Evolutionary conservation across 2,329 filamentous ascomycete genomes (phyloP).

Genomic region (Trichoderma simmonsii): DNA sequence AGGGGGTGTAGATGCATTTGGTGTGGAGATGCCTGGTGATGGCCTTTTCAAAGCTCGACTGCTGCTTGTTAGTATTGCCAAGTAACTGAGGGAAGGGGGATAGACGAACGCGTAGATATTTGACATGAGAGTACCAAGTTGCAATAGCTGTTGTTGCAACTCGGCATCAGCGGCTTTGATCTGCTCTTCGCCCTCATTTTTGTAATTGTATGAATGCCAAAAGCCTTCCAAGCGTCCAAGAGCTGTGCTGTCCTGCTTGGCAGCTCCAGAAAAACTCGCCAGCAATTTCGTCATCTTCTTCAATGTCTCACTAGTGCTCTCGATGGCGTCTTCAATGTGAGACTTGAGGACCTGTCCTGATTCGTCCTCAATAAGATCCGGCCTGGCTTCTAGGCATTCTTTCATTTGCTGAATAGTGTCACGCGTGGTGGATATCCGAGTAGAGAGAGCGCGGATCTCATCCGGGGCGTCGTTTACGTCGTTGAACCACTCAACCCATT

Average conservation of each 20-base stretch:
- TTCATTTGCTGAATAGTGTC: slow-evolving; percentile 35
- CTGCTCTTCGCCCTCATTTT: slow-evolving; percentile 33
- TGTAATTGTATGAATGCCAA: slow-evolving; percentile 34
- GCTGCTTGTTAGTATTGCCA: background rate
- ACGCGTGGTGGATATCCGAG: slow-evolving; percentile 28
- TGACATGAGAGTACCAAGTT: slow-evolving; percentile 31
- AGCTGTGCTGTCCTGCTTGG: slow-evolving; percentile 21
- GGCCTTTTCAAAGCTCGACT: slow-evolving; percentile 32
- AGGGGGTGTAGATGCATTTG: background rate
- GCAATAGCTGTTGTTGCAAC: slow-evolving; percentile 29
- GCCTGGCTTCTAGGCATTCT: slow-evolving; percentile 27
- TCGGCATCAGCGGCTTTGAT: slow-evolving; percentile 30
- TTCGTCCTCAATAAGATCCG: slow-evolving; percentile 33
- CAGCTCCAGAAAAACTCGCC: slow-evolving; percentile 27
- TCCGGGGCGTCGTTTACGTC: slow-evolving; percentile 31
- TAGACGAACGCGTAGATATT: slow-evolving; percentile 34
- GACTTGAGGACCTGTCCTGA: slow-evolving; percentile 27
- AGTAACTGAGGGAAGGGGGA: too few species aligned
- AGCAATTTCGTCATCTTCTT: slow-evolving; percentile 32
- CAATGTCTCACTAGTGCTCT: slow-evolving; percentile 27
- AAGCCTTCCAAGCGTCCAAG: slow-evolving; percentile 29
- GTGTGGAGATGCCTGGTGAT: slow-evolving; percentile 3
- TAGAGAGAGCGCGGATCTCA: slow-evolving; percentile 29
- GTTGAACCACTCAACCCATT: slow-evolving; percentile 35
- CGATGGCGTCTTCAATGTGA: slow-evolving; percentile 31